Base-by-base conservation (phyloP, 148 eudicot genomes). In the Vaccinium vitisidaea region DNA sequence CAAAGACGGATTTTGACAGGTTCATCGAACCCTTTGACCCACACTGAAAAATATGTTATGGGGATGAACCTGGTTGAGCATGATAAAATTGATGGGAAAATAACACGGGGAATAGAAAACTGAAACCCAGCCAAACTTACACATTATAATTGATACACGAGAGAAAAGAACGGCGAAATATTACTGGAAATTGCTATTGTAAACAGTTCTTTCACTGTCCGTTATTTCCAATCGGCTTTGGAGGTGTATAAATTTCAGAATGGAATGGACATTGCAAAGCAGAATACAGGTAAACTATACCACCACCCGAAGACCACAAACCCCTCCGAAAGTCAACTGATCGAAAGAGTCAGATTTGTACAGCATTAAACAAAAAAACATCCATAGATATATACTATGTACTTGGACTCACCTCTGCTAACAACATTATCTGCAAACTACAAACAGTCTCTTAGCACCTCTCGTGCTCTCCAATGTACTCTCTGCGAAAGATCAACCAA, bases 291-390 rank as follows among this genome's bases (percentile, higher is more conserved):
- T 18, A 16, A 25, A 14, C 8, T 0, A 25, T 30, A 32, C 56
- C 13, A 23, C 49, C 25, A 23, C 43, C 1, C 3, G 3, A 50
- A 21, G 10, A 1, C 3, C 7, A 3, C 11, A 77, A 32, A 78
- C 19, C 52, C 36, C 43, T 9, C 27, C 12, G 15, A 67, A n/a
- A 32, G 84, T 54, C 84, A 71, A 71, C 59, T 63, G 46, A 49
- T 53, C 50, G 25, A 69, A 52, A 18, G 80, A 48, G 76, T 69
- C 48, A 5, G 69, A 82, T 82, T 55, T 83, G 52, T 83, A 83
- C 84, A 83, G 5, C 39, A 83, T 75, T 8, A 82, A 65, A 50
- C 2, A 50, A 55, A 65, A 50, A 5, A 70, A 55, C 63, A 52
- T n/a, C 74, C 39, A 43, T 43, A 75, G 11, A 79, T 79, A 32